Conservation (phyloP, 1,284 basidiomycete species). For the Fomitopsis schrenkii region DNA sequence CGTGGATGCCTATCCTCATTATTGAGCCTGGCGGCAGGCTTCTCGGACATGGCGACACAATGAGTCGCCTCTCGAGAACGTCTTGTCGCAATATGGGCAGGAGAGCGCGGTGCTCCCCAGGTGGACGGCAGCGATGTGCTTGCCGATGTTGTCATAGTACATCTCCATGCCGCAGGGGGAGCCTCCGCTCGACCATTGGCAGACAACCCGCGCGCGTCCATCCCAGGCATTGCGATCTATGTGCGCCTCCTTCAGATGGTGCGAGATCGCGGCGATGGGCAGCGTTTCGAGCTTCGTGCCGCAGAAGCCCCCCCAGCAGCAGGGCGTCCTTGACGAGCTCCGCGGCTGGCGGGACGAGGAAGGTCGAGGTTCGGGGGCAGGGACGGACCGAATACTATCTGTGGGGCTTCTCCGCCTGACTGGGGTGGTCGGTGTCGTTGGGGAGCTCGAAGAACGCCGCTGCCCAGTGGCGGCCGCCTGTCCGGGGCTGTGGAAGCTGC, state of each 20-base stretch:
- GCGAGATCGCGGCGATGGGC: neutral
- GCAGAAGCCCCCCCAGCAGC: constrained; percentile 1
- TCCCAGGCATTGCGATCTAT: neutral
- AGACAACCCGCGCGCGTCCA: neutral
- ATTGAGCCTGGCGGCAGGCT: neutral
- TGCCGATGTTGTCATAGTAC: constrained; percentile 1
- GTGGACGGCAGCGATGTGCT: constrained; percentile 1
- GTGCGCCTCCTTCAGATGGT: constrained; percentile 1
- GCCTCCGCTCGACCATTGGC: neutral
- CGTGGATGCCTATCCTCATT: neutral
- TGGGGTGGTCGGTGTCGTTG: neutral
- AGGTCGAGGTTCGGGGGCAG: neutral
- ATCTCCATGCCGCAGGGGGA: neutral
- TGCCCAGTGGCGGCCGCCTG: neutral
- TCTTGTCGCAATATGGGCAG: constrained; percentile 1
- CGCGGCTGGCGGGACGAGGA: neutral
- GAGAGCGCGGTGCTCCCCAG: neutral
- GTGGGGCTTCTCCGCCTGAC: neutral
- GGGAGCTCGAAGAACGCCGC: neutral
- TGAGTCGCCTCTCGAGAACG: neutral
- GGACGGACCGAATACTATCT: neutral
- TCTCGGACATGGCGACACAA: constrained; percentile 1
- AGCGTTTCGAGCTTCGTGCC: neutral
- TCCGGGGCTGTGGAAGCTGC: neutral
- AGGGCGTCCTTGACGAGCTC: neutral